These are phyloP conservation scores for Trichoderma brevicompactum DNA, from an alignment of 2,329 filamentous ascomycete genomes.

Conservation along the genomic window DNA sequence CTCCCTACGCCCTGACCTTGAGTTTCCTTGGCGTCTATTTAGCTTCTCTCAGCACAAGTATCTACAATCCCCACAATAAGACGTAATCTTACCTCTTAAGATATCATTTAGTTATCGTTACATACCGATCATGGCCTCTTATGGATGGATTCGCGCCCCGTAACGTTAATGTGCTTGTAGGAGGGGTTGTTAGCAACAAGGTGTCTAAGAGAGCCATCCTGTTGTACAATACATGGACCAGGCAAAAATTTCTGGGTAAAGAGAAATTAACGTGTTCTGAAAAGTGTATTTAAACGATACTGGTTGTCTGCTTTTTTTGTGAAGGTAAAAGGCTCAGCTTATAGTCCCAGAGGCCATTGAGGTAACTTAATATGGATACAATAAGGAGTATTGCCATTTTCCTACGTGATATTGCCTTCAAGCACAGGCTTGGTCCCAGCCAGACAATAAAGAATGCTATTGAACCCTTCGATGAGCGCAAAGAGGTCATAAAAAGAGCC, in stretches of 20 bases:
- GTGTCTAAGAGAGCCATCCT: background rate
- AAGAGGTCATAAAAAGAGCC: background rate
- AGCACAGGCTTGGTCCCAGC: background rate
- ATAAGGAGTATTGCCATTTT: background rate
- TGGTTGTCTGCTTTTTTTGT: background rate
- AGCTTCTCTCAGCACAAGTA: background rate
- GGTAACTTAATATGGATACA: background rate
- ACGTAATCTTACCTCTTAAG: background rate
- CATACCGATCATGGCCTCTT: background rate
- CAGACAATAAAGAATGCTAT: background rate
- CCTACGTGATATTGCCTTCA: slow-evolving; percentile 1
- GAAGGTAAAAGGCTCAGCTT: background rate
- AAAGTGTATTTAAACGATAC: background rate
- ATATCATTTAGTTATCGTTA: slow-evolving; percentile 2
- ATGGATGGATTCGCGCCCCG: background rate
- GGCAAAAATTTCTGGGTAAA: background rate
- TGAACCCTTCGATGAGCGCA: background rate
- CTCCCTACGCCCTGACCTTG: background rate
- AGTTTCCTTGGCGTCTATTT: background rate
- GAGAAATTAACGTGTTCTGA: background rate
- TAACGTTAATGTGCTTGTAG: background rate
- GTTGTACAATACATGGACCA: background rate
- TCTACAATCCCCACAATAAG: background rate
- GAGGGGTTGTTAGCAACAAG: background rate
- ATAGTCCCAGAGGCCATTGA: background rate